Evolutionary conservation across 2,329 filamentous ascomycete genomes (phyloP), one percentile per base, ranked within the genome.

Genomic region (Penicillium sp.): DNA sequence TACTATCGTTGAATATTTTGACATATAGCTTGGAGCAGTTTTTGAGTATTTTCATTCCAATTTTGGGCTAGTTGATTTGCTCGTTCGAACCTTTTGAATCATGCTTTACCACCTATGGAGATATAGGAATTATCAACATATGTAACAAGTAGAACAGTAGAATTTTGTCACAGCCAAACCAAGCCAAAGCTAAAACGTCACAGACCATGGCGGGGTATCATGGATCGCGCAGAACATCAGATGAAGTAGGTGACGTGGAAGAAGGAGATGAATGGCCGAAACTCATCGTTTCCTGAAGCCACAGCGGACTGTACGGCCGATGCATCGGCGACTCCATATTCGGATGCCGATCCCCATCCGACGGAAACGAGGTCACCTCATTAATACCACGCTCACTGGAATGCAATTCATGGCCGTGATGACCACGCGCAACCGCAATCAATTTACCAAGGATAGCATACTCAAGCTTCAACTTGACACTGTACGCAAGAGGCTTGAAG

Each of bases 401-500:
- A 0, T 52, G 52, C 12, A 61, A 8, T 10, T 64, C 54, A 2
- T 57, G 48, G n/a, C 56, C 50, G 8, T 40, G 44, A n/a, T 17
- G n/a, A 6, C 59, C 59, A 1, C 56, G 55, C 22, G 59, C 64
- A 47, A 68, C 49, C 2, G 58, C 45, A 10, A 79, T 72, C 9
- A 80, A 63, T 49, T 75, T 75, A 8, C 80, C 73, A 5, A 85
- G 70, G 35, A 85, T 78, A 19, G 80, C 77, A 57, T 80, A 79
- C 67, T 85, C 84, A 5, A 84, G 76, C 52, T 82, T 82, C 33
- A 82, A 72, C 73, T 73, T 73, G 53, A 73, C 61, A 49, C 69
- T 71, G 48, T 73, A 73, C 0, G 61, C 65, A 9, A 71, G 71
- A 0, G 72, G 69, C 54, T 78, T 78, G 56, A 74, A 71, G 49